Evolutionary conservation across 805 yeast species (phyloP), one percentile per base, ranked within the genome.

Genomic region (Phaffomyces thermotolerans): DNA sequence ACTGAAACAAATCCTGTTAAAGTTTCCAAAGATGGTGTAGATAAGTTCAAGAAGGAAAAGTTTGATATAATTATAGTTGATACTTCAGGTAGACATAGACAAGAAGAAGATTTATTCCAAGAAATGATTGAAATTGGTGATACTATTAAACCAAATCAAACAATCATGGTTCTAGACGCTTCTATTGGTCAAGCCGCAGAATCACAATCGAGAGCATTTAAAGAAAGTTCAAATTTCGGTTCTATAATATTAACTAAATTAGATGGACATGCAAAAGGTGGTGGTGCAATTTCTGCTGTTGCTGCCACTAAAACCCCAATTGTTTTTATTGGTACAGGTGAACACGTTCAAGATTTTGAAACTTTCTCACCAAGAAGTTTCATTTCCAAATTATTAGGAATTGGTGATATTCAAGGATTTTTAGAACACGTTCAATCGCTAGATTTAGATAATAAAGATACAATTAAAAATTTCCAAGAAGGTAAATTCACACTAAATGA

Each of bases 261-360:
- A 95, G 99, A 91, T 66, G 98, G 98, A 41, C 97, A 93, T 58
- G 99, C 98, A 33, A 91, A 85, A 67, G 99, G 99, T 63, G 99
- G 99, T 68, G 99, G 99, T 72, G 99, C 99, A 27, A 90, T 91
- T 43, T 88, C 96, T 34, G 99, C 99, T 0, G 97, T 91, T 43
- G 99, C 99, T 2, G 93, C 96, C 3, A 91, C 98, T 3, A 75
- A 85, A 43, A 93, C 98, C 0, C 99, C 99, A 8, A 84, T 91
- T 53, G 86, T 85, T 8, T 91, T 91, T 59, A 93, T 91, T 47
- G 99, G 99, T 76, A 91, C 98, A 3, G 99, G 99, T 60, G 99
- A 91, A 64, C 99, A 93, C 59, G 84, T 90, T 32, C 85, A 84
- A 44, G 98, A 91, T 62, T 75, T 91, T 47, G 99, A 93, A 64